Percentiles rank a stretch among this genome's conserved stretches.
phyloP scores from a whole-genome alignment of 441 rosid species.

The Pelargonium fulgidum region DNA sequence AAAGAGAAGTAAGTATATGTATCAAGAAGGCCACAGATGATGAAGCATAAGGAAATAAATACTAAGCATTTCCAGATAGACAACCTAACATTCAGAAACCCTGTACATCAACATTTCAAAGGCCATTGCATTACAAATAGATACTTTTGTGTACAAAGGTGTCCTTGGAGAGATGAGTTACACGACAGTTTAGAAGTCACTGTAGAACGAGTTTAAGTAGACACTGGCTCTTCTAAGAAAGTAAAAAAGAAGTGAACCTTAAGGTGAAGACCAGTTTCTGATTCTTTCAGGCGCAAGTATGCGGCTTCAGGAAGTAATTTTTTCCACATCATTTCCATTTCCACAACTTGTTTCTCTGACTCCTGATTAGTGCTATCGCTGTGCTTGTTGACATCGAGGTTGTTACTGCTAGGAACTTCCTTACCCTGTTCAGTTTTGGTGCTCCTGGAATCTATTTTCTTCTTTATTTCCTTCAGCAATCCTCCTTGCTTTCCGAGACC shows the following conservation, averaged over 20 bases:
- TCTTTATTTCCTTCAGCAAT: constrained; percentile 68
- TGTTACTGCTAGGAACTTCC: constrained; percentile 31
- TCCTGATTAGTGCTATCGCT: constrained; percentile 37
- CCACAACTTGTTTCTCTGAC: constrained; percentile 43
- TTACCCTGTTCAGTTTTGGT: constrained; percentile 45
- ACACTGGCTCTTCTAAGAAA: too few relatives aligned
- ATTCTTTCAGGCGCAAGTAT: constrained; percentile 65
- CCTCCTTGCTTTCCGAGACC: constrained; percentile 87
- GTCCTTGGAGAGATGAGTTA: constrained; percentile 6
- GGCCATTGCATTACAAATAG: neutral
- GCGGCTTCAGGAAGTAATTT: constrained; percentile 55
- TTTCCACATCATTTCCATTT: constrained; percentile 51
- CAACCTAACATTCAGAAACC: constrained; percentile 10
- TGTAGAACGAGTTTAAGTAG: neutral
- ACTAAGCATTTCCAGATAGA: neutral
- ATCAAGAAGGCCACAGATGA: constrained; percentile 7
- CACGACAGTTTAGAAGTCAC: neutral
- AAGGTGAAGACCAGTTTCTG: constrained; percentile 73
- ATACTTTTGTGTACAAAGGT: neutral
- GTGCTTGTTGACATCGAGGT: constrained; percentile 45
- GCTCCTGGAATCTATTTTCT: constrained; percentile 47
- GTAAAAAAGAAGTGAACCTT: constrained; percentile 41
- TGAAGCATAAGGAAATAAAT: constrained; percentile 5
- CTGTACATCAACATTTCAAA: constrained; percentile 11
- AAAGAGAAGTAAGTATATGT: constrained; percentile 12